Conservation (phyloP, 768 basidiomycete genomes). For the Hebeloma cylindrosporum region DNA sequence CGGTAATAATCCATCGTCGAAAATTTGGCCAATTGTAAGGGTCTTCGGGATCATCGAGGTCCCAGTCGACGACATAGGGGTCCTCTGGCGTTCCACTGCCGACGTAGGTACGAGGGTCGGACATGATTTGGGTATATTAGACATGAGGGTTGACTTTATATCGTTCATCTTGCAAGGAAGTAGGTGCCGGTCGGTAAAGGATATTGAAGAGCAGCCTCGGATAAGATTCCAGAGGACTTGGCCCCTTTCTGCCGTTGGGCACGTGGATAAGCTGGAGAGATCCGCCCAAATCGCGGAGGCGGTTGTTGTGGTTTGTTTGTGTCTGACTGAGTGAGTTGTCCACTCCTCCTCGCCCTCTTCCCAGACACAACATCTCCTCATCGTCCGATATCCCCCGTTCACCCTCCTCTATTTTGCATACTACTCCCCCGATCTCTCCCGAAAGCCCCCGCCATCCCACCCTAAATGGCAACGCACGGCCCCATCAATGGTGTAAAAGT, state of each 20-base stretch:
- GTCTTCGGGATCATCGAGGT: conserved; percentile 47
- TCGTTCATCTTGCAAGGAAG: conserved; percentile 9
- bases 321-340: conserved; percentile 32
- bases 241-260: too few species aligned
- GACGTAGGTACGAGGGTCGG: conserved; percentile 37
- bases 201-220: conserved; percentile 19
- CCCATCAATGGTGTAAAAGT: conserved; percentile 89
- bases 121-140: too few species aligned
- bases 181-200: conserved; percentile 15
- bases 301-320: conserved; percentile 34
- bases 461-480: conserved; percentile 68
- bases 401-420: conserved; percentile 13
- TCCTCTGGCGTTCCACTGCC: conserved; percentile 48
- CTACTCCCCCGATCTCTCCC: conserved; percentile 9
- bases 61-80: conserved; percentile 58
- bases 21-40: conserved; percentile 55
- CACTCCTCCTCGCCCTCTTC: conserved; percentile 21
- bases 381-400: conserved; percentile 13
- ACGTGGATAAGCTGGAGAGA: too few species aligned
- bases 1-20: conserved; percentile 55
- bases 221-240: neutral
- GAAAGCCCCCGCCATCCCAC: conserved; percentile 3
- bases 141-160: conserved; percentile 17
- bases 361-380: conserved; percentile 2
- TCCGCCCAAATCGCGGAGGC: conserved; percentile 11